Base-by-base conservation (phyloP, 306 rosid genomes). In the Lupinus albus region DNA sequence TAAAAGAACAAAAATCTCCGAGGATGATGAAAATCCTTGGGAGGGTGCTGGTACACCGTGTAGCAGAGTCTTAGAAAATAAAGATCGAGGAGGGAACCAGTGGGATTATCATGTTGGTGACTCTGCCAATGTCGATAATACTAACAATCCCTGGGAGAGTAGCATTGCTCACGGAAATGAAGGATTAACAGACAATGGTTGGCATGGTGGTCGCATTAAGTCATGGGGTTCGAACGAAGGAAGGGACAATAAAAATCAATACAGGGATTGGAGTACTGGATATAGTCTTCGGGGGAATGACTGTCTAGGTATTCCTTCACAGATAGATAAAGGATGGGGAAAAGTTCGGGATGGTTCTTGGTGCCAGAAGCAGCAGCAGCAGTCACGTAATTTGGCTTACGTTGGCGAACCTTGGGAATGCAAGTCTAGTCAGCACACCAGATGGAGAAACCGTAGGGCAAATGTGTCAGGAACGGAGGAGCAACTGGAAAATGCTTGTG, bases 121-220 rank as follows among this genome's bases (percentile, higher is more conserved):
- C 66, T 45, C 77, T 10, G 53, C 50, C 49, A 49, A 56, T 74
- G 50, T 21, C 63, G 79, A 67, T 56, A 71, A 59, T 33, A 73
- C 59, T 11, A 74, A 50, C 45, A 77, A 80, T 76, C 84, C 93
- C 18, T 87, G 88, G 95, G 85, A 77, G 36, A 21, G 36, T n/a
- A 44, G 63, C 30, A 17, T 52, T 53, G n/a, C 75, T 64, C 76
- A 9, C 14, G 64, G 63, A 59, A 74, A 77, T 64, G 77, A 36
- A 69, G 73, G 75, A 72, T 63, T 32, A 72, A 47, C 76, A 14
- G 72, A 74, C 42, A 80, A 73, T 70, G 68, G 73, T 32, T 82
- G 84, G 90, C 76, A 67, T 74, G 79, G 72, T 48, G 70, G 54
- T 42, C 32, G 5, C 71, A 79, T 52, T 48, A 64, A 71, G 18